Evolutionary conservation across 2,329 filamentous ascomycete genomes (phyloP).

Genomic region (Teratosphaeria viscida): DNA sequence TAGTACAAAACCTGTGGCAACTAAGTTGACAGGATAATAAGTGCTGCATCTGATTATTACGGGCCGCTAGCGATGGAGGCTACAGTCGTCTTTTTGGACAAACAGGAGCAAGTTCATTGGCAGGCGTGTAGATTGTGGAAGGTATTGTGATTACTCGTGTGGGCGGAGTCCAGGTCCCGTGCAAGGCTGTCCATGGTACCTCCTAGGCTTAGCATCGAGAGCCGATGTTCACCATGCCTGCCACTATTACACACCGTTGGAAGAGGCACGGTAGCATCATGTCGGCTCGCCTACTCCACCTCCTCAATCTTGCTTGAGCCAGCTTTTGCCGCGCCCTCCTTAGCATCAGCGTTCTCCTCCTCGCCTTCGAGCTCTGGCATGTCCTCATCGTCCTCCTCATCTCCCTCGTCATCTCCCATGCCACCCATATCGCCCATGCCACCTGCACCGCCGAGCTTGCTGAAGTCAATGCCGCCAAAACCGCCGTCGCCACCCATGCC

Average conservation of each 20-base stretch:
- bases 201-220: background rate
- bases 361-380: conserved; percentile 63
- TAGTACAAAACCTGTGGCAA: too few relatives aligned
- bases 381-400: conserved; percentile 60
- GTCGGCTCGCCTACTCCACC: conserved; percentile 24
- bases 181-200: background rate
- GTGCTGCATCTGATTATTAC: background rate
- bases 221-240: background rate
- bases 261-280: background rate
- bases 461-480: conserved; percentile 26
- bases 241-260: background rate
- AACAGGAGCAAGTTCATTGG: background rate
- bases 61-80: background rate
- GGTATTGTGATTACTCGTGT: background rate
- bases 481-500: conserved; percentile 32
- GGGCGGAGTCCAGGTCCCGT: background rate
- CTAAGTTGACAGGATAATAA: background rate
- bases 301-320: conserved; percentile 37
- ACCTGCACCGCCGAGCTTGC: conserved; percentile 46
- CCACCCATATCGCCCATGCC: conserved; percentile 50
- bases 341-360: conserved; percentile 32
- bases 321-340: conserved; percentile 15
- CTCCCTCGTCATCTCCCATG: conserved; percentile 36
- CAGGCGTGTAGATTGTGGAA: background rate
- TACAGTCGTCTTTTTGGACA: background rate